Percentiles rank a stretch among this genome's conserved stretches.
Evolutionary conservation across 148 eudicot species (phyloP).

Genomic region (Amaranthus hypochondriacus): DNA sequence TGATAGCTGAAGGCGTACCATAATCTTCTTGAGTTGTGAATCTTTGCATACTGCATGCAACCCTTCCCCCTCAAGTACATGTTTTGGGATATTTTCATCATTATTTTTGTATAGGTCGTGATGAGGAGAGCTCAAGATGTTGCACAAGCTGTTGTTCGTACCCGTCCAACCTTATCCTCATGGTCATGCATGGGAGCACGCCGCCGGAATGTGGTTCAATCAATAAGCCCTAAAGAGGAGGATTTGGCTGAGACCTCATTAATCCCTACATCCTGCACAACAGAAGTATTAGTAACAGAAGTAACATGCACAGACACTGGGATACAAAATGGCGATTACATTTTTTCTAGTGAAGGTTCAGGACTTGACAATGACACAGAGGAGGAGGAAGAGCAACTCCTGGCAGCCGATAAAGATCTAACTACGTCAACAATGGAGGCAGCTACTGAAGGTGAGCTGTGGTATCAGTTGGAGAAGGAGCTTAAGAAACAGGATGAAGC

Average conservation of each 20-base stretch:
- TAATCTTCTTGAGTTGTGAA: no score
- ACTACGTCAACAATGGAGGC: slow-evolving; percentile 50
- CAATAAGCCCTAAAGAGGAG: slow-evolving; percentile 37
- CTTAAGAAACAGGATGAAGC: slow-evolving; percentile 50
- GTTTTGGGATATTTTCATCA: slow-evolving; percentile 8
- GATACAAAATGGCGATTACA: slow-evolving; percentile 25
- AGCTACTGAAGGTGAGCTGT: slow-evolving; percentile 67
- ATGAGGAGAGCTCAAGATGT: slow-evolving; percentile 88
- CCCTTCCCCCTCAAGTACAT: no score
- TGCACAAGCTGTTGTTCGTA: slow-evolving; percentile 83
- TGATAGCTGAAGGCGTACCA: no score
- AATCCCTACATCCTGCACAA: slow-evolving; percentile 29
- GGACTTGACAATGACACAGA: slow-evolving; percentile 52
- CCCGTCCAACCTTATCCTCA: slow-evolving; percentile 71
- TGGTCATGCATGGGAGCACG: slow-evolving; percentile 97
- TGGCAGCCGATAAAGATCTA: slow-evolving; percentile 40
- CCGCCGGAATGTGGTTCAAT: slow-evolving; percentile 50
- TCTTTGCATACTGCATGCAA: no score
- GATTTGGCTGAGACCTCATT: slow-evolving; percentile 45
- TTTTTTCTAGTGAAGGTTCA: slow-evolving; percentile 44
- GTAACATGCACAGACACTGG: slow-evolving; percentile 22
- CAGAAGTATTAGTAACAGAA: slow-evolving; percentile 43
- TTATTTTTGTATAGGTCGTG: slow-evolving; percentile 52
- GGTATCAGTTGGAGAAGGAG: slow-evolving; percentile 83
- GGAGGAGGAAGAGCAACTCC: slow-evolving; percentile 54